These are phyloP conservation scores for Cardamine occulta DNA, from an alignment of 345 rosid species.

Conservation along the genomic window DNA sequence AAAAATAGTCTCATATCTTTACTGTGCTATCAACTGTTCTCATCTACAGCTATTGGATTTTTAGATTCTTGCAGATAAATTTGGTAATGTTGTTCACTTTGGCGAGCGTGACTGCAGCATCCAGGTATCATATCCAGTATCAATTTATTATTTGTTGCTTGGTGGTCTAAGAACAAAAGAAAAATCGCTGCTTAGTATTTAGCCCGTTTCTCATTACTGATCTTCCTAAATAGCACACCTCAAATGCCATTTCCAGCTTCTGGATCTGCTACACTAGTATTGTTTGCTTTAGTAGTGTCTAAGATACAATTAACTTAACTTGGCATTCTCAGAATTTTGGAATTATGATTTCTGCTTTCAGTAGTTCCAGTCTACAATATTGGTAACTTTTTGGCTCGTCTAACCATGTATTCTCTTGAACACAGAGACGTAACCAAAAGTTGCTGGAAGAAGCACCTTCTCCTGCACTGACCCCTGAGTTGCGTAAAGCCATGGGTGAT, in stretches of 20 bases:
- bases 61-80: slow-evolving; percentile 96
- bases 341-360: slow-evolving; percentile 6
- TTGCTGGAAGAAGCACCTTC: slow-evolving; percentile 98
- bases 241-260: slow-evolving; percentile 18
- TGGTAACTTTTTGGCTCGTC: neutral
- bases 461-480: slow-evolving; percentile 92
- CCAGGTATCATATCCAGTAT: slow-evolving; percentile 61
- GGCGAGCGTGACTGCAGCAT: slow-evolving; percentile 99
- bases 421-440: slow-evolving; percentile 95
- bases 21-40: neutral
- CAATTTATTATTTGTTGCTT: neutral
- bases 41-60: slow-evolving; percentile 17
- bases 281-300: neutral
- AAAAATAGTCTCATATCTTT: neutral
- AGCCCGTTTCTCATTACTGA: neutral
- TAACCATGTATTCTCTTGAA: slow-evolving; percentile 27
- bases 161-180: neutral
- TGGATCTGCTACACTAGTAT: slow-evolving; percentile 3
- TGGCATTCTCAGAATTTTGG: neutral
- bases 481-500: slow-evolving; percentile 99
- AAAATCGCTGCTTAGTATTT: neutral
- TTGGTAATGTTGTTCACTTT: slow-evolving; percentile 96
- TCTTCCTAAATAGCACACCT: neutral
- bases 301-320: neutral
- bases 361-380: neutral